Evolutionary conservation across 2,329 filamentous ascomycete genomes (phyloP), one percentile per base, ranked within the genome.

Genomic region (Colletotrichum salicis): DNA sequence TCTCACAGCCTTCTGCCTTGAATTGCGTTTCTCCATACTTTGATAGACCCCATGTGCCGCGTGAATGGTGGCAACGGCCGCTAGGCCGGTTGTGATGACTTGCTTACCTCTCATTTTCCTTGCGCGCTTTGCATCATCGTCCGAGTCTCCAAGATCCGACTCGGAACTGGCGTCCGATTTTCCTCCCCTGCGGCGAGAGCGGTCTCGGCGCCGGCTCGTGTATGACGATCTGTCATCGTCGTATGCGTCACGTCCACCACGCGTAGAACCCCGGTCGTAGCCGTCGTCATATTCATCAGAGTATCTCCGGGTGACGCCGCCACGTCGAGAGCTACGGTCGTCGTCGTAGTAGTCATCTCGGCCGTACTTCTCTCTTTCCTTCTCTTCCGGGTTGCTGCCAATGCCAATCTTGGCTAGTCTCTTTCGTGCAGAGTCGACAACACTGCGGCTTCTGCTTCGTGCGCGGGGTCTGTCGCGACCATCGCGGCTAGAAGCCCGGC

Each of bases 51-150:
- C 87, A 77, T 90, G 85, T 75, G 86, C 87, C 75, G 88, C 88
- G 79, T 90, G 88, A 76, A 90, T 89, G 75, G 87, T 90, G 77
- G 88, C 88, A 73, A 89, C 86, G 64, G 86, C 84, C 65, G 88
- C 88, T 68, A 90, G 81, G 58, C 87, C 88, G 8, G 87, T 86
- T 65, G 86, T 89, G 69, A 90, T 74, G 72, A 89, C 76, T 83
- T 89, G 88, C 86, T 90, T 90, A 88, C 88, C 87, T 88, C 83
- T 87, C 84, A 90, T 88, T 79, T 88, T 89, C 79, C 83, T 86
- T 48, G 83, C 84, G 73, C 82, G 82, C 79, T 84, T 88, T 78
- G 86, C 84, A 74, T 90, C 88, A 27, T 88, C 86, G 22, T 87
- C 86, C 73, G 88, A 90, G 80, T 90, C 87, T 61, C 88, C 88